Percentiles rank a stretch among this genome's conserved stretches.
These are phyloP conservation scores for Ophiostoma piceae DNA, from an alignment of 2,329 filamentous ascomycete genomes.

Conservation along the genomic window DNA sequence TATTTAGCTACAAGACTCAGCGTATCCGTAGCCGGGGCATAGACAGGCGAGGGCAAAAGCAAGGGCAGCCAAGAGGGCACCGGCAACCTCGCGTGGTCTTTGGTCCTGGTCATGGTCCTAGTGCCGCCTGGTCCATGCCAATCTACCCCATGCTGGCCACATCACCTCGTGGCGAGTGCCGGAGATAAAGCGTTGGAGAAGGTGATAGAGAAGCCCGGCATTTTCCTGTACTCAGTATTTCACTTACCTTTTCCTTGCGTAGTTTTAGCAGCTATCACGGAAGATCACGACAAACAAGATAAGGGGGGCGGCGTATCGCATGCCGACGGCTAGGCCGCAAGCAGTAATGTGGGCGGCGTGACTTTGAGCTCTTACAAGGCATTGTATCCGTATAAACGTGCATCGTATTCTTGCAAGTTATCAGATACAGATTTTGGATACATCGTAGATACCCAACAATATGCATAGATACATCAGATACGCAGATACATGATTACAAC, in stretches of 20 bases:
- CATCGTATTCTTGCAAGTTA: neutral
- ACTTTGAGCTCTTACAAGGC: neutral
- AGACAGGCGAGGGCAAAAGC: neutral
- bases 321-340: slow-evolving; percentile 12
- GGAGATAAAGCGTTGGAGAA: slow-evolving; percentile 6
- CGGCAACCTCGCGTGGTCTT: neutral
- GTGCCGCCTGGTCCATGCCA: neutral
- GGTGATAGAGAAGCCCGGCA: neutral
- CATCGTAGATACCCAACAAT: neutral
- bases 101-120: neutral
- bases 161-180: slow-evolving; percentile 4
- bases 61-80: slow-evolving; percentile 4
- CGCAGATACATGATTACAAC: neutral
- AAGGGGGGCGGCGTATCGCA: slow-evolving; percentile 1
- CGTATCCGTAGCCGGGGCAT: neutral
- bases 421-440: neutral
- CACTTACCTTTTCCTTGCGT: neutral
- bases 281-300: slow-evolving; percentile 13
- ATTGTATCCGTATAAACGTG: neutral
- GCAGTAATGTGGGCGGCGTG: neutral
- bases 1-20: neutral
- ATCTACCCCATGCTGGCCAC: slow-evolving; percentile 10
- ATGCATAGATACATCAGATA: neutral
- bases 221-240: neutral
- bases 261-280: slow-evolving; percentile 16